Evolutionary conservation across 306 rosid species (phyloP).

Genomic region (Hippophae gyantsensis): DNA sequence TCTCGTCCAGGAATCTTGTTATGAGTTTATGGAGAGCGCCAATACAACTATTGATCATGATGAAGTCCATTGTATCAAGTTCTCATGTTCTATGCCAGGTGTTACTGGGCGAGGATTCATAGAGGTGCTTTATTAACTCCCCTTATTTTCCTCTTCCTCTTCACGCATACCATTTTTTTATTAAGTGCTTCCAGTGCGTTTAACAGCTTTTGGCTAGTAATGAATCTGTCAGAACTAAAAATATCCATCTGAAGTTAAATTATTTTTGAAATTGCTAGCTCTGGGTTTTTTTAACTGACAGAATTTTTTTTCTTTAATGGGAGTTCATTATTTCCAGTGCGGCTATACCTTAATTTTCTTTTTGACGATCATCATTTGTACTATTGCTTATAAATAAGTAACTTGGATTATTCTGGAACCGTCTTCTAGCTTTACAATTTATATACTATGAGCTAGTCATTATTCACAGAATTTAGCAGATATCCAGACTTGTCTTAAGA

Average conservation of each 20-base stretch:
- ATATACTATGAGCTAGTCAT: not conserved
- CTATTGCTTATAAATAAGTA: no score
- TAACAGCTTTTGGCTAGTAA: not conserved
- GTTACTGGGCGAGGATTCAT: slow-evolving; percentile 78
- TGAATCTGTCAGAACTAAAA: not conserved
- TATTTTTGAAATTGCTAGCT: no score
- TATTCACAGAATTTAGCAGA: not conserved
- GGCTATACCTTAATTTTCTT: no score
- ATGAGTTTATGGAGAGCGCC: slow-evolving; percentile 41
- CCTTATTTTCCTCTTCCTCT: not conserved
- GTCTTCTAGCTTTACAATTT: not conserved
- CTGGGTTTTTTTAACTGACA: no score
- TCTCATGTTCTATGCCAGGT: slow-evolving; percentile 60
- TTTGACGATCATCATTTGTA: no score
- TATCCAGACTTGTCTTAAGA: not conserved
- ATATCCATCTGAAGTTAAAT: no score
- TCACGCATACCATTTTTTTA: not conserved
- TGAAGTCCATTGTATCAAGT: slow-evolving; percentile 52
- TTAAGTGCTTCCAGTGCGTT: not conserved
- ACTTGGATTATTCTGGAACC: not conserved
- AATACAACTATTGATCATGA: slow-evolving; percentile 34
- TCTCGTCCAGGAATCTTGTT: slow-evolving; percentile 51
- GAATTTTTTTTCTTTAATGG: no score
- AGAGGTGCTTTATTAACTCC: slow-evolving; percentile 43
- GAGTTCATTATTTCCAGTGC: no score